Conservation (phyloP, 495 filamentous ascomycete species). For the Staphylotrichum tortipilum region DNA sequence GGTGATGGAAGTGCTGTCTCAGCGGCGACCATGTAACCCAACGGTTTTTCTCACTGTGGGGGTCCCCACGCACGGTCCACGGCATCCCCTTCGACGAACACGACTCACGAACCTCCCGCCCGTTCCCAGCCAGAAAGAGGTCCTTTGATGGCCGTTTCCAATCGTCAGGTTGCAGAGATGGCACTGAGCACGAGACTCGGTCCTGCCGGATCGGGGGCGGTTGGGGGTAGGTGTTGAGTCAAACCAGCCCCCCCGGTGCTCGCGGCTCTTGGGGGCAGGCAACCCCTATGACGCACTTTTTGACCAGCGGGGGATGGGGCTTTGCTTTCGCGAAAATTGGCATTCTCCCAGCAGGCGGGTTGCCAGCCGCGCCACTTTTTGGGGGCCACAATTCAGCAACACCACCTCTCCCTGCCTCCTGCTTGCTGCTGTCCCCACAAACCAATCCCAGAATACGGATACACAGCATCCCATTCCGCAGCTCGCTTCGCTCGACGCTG, state of each 20-base stretch:
- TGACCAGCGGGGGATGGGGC: no score
- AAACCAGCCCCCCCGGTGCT: not conserved
- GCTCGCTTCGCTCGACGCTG: no score
- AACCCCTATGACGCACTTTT: constrained; percentile 30
- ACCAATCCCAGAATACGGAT: no score
- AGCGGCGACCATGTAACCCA: constrained; percentile 11
- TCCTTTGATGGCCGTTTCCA: not conserved
- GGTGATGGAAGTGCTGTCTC: constrained; percentile 24
- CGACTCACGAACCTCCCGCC: not conserved
- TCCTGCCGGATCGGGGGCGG: no score
- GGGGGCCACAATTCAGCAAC: no score
- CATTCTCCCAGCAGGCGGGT: not conserved
- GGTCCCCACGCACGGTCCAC: constrained; percentile 7
- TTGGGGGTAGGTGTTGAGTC: no score
- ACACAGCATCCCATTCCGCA: no score
- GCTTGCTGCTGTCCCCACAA: no score
- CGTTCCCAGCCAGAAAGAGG: not conserved
- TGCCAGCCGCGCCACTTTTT: no score
- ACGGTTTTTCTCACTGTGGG: constrained; percentile 23
- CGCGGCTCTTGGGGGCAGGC: not conserved
- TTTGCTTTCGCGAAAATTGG: constrained; percentile 4
- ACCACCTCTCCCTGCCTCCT: no score
- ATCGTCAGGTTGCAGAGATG: no score
- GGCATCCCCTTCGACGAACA: not conserved
- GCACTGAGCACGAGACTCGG: no score